Evolutionary conservation across 2,329 filamentous ascomycete species (phyloP).

Genomic region (Diaporthe longicolla): DNA sequence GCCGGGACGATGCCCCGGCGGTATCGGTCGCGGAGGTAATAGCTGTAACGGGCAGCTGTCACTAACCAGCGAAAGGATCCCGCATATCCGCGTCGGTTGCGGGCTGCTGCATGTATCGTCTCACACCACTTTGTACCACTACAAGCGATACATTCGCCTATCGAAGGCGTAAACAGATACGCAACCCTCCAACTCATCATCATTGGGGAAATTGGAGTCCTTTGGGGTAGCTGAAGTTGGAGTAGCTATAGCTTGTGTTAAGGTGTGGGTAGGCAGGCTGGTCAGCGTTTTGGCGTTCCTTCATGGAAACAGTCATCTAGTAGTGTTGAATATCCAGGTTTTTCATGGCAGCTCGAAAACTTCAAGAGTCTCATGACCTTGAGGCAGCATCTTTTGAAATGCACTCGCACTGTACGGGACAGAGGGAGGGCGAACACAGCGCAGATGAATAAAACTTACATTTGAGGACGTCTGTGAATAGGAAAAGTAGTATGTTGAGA

Average conservation of each 20-base stretch:
- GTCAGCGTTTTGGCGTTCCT: constrained; percentile 15
- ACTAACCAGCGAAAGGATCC: not conserved
- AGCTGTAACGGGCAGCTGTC: constrained; percentile 4
- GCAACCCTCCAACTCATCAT: constrained; percentile 13
- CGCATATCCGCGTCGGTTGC: not conserved
- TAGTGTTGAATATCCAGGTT: constrained; percentile 19
- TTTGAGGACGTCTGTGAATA: constrained; percentile 16
- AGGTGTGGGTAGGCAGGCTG: not conserved
- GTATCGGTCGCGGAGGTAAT: not conserved
- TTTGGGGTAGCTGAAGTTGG: constrained; percentile 23
- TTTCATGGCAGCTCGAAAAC: constrained; percentile 8
- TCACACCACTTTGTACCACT: constrained; percentile 11
- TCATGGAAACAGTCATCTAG: constrained; percentile 12
- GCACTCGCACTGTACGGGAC: constrained; percentile 12
- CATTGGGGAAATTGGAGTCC: constrained; percentile 3
- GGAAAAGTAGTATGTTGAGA: not conserved
- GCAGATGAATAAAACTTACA: constrained; percentile 22
- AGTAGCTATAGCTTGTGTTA: constrained; percentile 14
- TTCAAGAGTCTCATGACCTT: constrained; percentile 23
- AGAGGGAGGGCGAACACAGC: constrained; percentile 12
- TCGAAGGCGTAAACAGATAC: not conserved
- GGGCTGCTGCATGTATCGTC: constrained; percentile 12
- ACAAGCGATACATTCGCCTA: constrained; percentile 16
- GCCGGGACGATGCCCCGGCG: not conserved
- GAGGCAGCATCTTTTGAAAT: constrained; percentile 4